Conservation (phyloP, 2,329 filamentous ascomycete genomes). For the Nothopassalora personata region DNA sequence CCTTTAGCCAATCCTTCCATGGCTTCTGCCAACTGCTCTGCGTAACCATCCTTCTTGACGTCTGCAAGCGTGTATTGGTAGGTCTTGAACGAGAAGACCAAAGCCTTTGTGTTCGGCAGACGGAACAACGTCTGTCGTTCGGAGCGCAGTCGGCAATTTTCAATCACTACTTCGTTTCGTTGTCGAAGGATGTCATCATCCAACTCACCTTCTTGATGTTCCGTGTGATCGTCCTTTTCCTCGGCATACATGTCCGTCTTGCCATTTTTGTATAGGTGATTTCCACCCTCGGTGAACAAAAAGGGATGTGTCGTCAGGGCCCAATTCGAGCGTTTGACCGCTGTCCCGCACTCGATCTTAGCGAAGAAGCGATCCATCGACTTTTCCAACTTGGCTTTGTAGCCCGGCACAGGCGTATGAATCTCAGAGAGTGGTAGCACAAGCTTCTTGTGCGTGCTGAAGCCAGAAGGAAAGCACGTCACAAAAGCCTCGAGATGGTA, state of each 20-base stretch:
- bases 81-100: slow-evolving; percentile 60
- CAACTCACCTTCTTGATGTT: slow-evolving; percentile 17
- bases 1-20: slow-evolving; percentile 56
- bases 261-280: slow-evolving; percentile 38
- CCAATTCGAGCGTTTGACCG: slow-evolving; percentile 55
- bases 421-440: slow-evolving; percentile 50
- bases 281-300: slow-evolving; percentile 40
- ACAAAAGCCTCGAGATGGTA: slow-evolving; percentile 55
- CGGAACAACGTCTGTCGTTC: slow-evolving; percentile 60
- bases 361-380: slow-evolving; percentile 61
- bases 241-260: slow-evolving; percentile 23
- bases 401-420: slow-evolving; percentile 55
- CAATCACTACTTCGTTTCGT: slow-evolving; percentile 32
- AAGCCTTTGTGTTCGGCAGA: slow-evolving; percentile 47
- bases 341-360: slow-evolving; percentile 47
- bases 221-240: neutral
- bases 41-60: slow-evolving; percentile 53
- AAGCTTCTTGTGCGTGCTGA: slow-evolving; percentile 53
- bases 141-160: slow-evolving; percentile 46
- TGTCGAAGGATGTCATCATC: slow-evolving; percentile 23
- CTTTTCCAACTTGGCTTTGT: slow-evolving; percentile 51
- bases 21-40: slow-evolving; percentile 49
- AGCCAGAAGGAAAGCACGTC: slow-evolving; percentile 55
- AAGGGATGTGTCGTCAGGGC: slow-evolving; percentile 39
- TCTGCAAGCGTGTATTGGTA: slow-evolving; percentile 53